Evolutionary conservation across 495 filamentous ascomycete genomes (phyloP).

Genomic region (Xylaria sp.): DNA sequence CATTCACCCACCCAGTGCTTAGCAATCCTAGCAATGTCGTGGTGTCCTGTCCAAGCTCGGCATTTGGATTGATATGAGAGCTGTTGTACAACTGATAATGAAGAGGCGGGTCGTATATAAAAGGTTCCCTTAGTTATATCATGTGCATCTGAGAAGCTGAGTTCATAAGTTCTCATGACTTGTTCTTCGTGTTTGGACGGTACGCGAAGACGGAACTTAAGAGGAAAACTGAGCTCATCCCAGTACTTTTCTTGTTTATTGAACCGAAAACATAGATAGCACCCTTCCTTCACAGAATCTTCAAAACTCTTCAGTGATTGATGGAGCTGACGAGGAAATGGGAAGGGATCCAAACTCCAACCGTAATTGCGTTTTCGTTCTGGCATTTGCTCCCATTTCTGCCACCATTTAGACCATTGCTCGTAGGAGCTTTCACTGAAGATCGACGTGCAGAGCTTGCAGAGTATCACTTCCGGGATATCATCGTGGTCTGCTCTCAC

Average conservation of each 20-base stretch:
- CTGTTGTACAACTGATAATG: not conserved
- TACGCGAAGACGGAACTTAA: not conserved
- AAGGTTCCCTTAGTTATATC: too few species aligned
- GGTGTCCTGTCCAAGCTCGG: conserved; percentile 8
- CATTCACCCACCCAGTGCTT: not conserved
- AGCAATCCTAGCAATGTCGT: not conserved
- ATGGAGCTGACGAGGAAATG: not conserved
- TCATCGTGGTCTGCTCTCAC: not conserved
- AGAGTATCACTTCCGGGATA: not conserved
- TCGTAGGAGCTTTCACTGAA: not conserved
- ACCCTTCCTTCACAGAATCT: not conserved
- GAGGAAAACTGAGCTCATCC: not conserved
- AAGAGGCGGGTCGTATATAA: not conserved
- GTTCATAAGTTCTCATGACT: not conserved
- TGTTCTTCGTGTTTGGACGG: not conserved
- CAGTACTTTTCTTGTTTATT: not conserved
- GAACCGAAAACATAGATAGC: not conserved
- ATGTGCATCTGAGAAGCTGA: too few species aligned
- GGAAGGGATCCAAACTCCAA: not conserved
- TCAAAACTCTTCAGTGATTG: not conserved
- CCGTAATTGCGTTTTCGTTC: not conserved
- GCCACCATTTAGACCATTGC: not conserved
- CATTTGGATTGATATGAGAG: not conserved
- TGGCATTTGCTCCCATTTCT: not conserved
- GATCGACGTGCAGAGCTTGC: not conserved